Conservation (phyloP, 2,329 filamentous ascomycete species). For the Aspergillus persii region DNA sequence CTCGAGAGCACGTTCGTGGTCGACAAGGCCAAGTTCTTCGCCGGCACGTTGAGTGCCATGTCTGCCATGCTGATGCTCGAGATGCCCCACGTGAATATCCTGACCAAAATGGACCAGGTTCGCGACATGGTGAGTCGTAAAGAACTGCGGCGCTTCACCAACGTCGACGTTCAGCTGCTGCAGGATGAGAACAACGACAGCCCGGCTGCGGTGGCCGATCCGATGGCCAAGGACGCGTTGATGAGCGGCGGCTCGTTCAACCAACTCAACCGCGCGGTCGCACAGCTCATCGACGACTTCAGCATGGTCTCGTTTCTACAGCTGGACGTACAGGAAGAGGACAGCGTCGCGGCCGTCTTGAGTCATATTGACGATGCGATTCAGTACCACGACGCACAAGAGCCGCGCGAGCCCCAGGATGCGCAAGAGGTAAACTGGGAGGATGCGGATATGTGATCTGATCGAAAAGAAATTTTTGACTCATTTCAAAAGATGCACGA, state of each 20-base stretch:
- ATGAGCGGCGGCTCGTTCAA: constrained; percentile 82
- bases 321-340: constrained; percentile 84
- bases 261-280: constrained; percentile 81
- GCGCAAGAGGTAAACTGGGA: constrained; percentile 56
- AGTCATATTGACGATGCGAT: constrained; percentile 95
- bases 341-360: constrained; percentile 79
- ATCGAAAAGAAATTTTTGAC: background rate
- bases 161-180: constrained; percentile 77
- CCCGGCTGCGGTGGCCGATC: constrained; percentile 57
- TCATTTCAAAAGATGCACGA: background rate
- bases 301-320: constrained; percentile 96
- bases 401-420: constrained; percentile 77
- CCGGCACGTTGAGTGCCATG: constrained; percentile 94
- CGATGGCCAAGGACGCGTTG: constrained; percentile 64
- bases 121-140: constrained; percentile 84
- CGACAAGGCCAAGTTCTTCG: constrained; percentile 95
- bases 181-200: constrained; percentile 61
- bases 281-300: constrained; percentile 90
- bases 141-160: constrained; percentile 85
- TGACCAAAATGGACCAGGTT: constrained; percentile 97
- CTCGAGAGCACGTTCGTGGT: constrained; percentile 95
- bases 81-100: constrained; percentile 90
- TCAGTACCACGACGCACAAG: constrained; percentile 89
- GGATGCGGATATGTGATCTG: constrained; percentile 30
- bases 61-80: constrained; percentile 99